Percentiles rank a stretch among this genome's conserved stretches.
phyloP scores from a whole-genome alignment of 2,329 filamentous ascomycete genomes.

The Fusarium nurragi region DNA sequence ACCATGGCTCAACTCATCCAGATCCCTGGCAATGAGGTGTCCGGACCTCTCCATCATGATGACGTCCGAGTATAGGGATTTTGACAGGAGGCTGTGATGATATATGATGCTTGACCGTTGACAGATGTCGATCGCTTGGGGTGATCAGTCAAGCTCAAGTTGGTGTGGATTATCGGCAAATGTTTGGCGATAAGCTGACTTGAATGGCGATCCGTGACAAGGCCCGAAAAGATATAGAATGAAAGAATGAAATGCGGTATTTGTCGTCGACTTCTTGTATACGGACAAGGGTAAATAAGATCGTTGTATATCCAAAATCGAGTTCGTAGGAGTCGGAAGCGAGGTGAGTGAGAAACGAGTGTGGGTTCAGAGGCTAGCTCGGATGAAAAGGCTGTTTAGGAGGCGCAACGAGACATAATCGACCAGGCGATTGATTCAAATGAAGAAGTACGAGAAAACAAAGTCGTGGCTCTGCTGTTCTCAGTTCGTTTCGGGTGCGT shows the following conservation, averaged over 20 bases:
- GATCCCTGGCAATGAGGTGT: constrained; percentile 41
- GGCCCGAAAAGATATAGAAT: constrained; percentile 4
- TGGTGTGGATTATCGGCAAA: constrained; percentile 19
- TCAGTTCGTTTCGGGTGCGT: constrained; percentile 24
- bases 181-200: constrained; percentile 25
- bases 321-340: constrained; percentile 26
- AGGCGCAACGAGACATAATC: constrained; percentile 51
- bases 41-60: constrained; percentile 40
- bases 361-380: constrained; percentile 61
- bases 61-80: neutral
- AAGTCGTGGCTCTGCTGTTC: constrained; percentile 22
- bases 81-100: constrained; percentile 5
- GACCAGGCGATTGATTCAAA: constrained; percentile 43
- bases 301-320: constrained; percentile 10
- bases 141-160: constrained; percentile 33
- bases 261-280: constrained; percentile 7
- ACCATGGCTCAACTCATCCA: constrained; percentile 48
- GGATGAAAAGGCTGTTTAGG: constrained; percentile 46
- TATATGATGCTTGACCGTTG: constrained; percentile 20
- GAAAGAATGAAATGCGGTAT: constrained; percentile 1
- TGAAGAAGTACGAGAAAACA: constrained; percentile 29
- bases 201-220: constrained; percentile 21
- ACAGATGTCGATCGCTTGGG: constrained; percentile 40
- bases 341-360: constrained; percentile 50
- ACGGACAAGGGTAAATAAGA: neutral